Evolutionary conservation across 345 rosid genomes (phyloP), one percentile per base, ranked within the genome.

Genomic region (Citrus unshiu): DNA sequence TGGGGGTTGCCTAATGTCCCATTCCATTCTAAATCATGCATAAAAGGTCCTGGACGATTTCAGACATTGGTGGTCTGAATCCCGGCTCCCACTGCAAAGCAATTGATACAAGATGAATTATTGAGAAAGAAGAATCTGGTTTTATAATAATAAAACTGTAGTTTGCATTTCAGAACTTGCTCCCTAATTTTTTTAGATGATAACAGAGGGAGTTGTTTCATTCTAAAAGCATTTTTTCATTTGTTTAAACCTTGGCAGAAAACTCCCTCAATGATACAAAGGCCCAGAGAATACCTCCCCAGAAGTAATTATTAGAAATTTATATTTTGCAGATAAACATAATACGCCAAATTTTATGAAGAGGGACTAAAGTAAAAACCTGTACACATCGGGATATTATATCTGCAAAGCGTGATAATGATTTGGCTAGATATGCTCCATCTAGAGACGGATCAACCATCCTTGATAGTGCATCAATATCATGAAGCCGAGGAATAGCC

Each of bases 361-460:
- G 46, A 22, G 34, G 16, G 27, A 18, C 10, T 62, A 63, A 77
- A 74, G 43, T 5, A 81, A 62, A 84, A 62, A 89, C 99, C 94
- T 96, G 99, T 29, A 94, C 83, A 54, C 97, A 91, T 80, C 95
- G 85, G 68, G 95, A 89, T 83, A 96, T 94, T 77, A 94, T 96
- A 82, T 94, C 98, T 1, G 98, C 94, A 81, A 94, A 91, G 43
- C 98, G 97, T n/a, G 99, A 96, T 78, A 96, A 78, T 3, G 99
- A 90, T 83, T 93, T 96, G 87, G 80, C 78, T 18, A 94, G 91
- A 82, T 90, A 91, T 16, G 85, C 83, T 81, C 98, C 93, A 0
- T 87, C 85, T 73, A 94, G 68, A 49, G 88, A 78, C 2, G 96
- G 95, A 74, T 94, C 99, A 75, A 91, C 94, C 99, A 96, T 96